Conservation (phyloP, 441 rosid genomes). For the Pelargonium citronellum region DNA sequence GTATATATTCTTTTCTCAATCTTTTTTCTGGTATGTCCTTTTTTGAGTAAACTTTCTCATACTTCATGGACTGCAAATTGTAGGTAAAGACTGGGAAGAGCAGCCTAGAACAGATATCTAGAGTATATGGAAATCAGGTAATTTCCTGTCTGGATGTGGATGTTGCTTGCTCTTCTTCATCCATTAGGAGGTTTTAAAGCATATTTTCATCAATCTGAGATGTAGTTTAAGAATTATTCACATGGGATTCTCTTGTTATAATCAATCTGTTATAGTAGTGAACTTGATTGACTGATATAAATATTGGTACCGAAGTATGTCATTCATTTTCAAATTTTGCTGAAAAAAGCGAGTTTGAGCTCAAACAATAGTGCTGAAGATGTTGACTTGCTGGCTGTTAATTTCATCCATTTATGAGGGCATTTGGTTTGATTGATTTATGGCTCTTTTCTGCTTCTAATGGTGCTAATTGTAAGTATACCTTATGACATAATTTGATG, state of each 20-base stretch:
- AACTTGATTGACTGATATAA: too few relatives aligned
- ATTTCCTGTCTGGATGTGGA: constrained; percentile 16
- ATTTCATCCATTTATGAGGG: neutral
- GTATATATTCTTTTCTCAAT: constrained; percentile 2
- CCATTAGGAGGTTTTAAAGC: neutral
- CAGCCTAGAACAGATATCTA: constrained; percentile 89
- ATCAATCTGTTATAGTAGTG: neutral
- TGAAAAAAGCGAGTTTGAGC: neutral
- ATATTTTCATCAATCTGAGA: neutral
- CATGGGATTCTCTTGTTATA: neutral
- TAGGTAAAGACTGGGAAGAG: constrained; percentile 83
- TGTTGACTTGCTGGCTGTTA: neutral
- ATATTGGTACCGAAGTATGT: neutral
- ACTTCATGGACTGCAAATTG: constrained; percentile 19
- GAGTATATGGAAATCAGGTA: constrained; percentile 96
- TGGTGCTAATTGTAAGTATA: neutral
- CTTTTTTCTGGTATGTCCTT: neutral
- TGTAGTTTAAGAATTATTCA: neutral
- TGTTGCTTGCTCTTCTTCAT: neutral
- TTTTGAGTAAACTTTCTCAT: constrained; percentile 17
- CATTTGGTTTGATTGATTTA: neutral
- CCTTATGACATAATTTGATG: constrained; percentile 11
- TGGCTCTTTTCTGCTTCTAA: constrained; percentile 3
- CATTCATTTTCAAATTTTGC: neutral
- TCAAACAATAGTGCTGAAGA: neutral